Percentiles rank a stretch among this genome's conserved stretches.
Evolutionary conservation across 2,329 filamentous ascomycete species (phyloP).

Genomic region (Aspergillus ustus): DNA sequence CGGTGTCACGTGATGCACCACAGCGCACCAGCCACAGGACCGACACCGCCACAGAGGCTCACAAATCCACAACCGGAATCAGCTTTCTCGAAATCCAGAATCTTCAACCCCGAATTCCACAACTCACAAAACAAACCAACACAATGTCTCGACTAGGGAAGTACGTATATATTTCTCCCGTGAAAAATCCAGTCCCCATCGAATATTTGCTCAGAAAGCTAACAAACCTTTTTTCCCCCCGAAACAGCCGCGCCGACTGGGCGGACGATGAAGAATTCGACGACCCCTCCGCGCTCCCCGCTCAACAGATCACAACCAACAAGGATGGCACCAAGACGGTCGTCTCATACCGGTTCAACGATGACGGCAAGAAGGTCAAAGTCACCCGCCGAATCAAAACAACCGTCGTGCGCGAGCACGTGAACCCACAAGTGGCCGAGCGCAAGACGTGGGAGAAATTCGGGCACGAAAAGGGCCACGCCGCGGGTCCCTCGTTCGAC

Average conservation of each 20-base stretch:
- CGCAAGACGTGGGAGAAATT: constrained; percentile 94
- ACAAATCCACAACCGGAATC: constrained; percentile 49
- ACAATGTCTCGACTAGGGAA: constrained; percentile 54
- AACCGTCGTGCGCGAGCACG: constrained; percentile 86
- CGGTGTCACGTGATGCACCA: too few species aligned
- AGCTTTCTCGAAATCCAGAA: constrained; percentile 46
- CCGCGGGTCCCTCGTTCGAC: constrained; percentile 78
- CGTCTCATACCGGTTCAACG: constrained; percentile 86
- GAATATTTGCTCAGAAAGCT: not conserved
- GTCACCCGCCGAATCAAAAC: constrained; percentile 94
- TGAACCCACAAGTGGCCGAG: constrained; percentile 96
- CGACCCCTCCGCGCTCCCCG: constrained; percentile 81
- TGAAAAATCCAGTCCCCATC: not conserved
- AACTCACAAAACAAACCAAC: constrained; percentile 28
- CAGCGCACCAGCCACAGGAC: constrained; percentile 25
- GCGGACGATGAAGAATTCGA: constrained; percentile 89
- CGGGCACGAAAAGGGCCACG: constrained; percentile 84
- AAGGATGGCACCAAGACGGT: constrained; percentile 98
- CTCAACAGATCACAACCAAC: constrained; percentile 88
- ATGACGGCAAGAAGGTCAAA: constrained; percentile 94
- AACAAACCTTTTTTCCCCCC: constrained; percentile 8
- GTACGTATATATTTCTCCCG: constrained; percentile 36
- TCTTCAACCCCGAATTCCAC: constrained; percentile 35
- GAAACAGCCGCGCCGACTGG: constrained; percentile 75
- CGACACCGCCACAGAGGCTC: constrained; percentile 41